Base-by-base conservation (phyloP, 768 basidiomycete species). In the Galerina sulciceps region DNA sequence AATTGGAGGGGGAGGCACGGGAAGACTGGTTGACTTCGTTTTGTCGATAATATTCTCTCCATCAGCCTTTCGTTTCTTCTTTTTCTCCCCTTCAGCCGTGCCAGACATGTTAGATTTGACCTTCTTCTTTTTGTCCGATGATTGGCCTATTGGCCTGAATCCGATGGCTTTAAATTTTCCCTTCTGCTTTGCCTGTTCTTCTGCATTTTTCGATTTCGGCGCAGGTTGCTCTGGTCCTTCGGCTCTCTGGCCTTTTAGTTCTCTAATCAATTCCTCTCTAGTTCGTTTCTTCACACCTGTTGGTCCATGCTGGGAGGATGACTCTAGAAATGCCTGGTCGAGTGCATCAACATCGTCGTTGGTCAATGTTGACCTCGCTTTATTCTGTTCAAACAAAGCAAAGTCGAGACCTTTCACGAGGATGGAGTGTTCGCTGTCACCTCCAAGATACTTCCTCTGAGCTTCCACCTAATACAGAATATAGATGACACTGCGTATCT, bases 381-480 rank as follows among this genome's bases (percentile, higher is more conserved):
- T 94, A 62, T 90, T 87, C 64, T 93, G 91, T 67, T 93, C 90
- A 14, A 97, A 79, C 6, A 97, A 82, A 0, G 93, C 89, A 63
- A 89, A 81, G 69, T 98, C 96, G 45, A 98, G 86, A 23, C 93
- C 93, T 68, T 94, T 96, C 41, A 95, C 92, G 10, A 95, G 84
- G 56, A 95, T 83, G 10, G 92, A 87, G 69, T 96, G 94, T 57
- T 90, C 82, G 41, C 87, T 85, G 70, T 96, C 93, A 37, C 93
- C 92, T 15, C 93, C 93, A 5, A 94, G 83, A 69, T 91, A 92
- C 56, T 79, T 80, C 36, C 94, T 80, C 67, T 93, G 84, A 53
- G 85, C 81, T 54, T 92, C 91, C 15, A 93, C 77, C 89, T 92
- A 61, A n/a, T 50, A 42, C 18, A 52, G 45, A 15, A 6, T 13